Evolutionary conservation across 2,329 filamentous ascomycete genomes (phyloP).

Genomic region (Diaporthe ampelina): DNA sequence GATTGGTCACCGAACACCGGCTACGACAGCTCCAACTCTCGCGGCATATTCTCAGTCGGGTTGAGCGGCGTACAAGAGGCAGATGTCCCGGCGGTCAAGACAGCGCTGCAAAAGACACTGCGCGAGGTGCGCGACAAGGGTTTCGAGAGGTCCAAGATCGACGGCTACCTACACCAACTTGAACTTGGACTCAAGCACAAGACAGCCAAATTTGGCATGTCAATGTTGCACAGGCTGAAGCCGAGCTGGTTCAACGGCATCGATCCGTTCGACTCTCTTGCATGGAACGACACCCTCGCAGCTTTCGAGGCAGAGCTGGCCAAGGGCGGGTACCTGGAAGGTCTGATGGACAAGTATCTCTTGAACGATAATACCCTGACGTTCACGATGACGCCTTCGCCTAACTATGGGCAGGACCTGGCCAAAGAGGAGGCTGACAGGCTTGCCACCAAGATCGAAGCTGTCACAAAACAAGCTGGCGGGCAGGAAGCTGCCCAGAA

Average conservation of each 20-base stretch:
- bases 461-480: slow-evolving; percentile 77
- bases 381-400: slow-evolving; percentile 93
- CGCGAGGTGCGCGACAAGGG: slow-evolving; percentile 79
- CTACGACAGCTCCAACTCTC: slow-evolving; percentile 83
- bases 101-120: slow-evolving; percentile 80
- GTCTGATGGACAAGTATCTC: slow-evolving; percentile 89
- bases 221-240: slow-evolving; percentile 88
- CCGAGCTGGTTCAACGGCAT: slow-evolving; percentile 96
- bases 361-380: slow-evolving; percentile 88
- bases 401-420: slow-evolving; percentile 80
- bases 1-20: slow-evolving; percentile 97
- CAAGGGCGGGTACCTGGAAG: slow-evolving; percentile 84
- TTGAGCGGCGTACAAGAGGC: slow-evolving; percentile 89
- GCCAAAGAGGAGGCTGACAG: slow-evolving; percentile 82
- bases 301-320: slow-evolving; percentile 85
- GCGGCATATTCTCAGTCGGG: slow-evolving; percentile 90
- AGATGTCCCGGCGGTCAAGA: slow-evolving; percentile 83
- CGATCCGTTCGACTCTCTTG: slow-evolving; percentile 90
- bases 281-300: slow-evolving; percentile 90
- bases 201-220: slow-evolving; percentile 94
- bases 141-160: slow-evolving; percentile 91
- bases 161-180: slow-evolving; percentile 92
- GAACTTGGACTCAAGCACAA: slow-evolving; percentile 97
- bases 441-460: slow-evolving; percentile 79
- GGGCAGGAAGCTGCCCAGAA: slow-evolving; percentile 79